Percentiles rank a stretch among this genome's conserved stretches.
phyloP scores from a whole-genome alignment of 345 rosid species.

The Pugionium cornutum region DNA sequence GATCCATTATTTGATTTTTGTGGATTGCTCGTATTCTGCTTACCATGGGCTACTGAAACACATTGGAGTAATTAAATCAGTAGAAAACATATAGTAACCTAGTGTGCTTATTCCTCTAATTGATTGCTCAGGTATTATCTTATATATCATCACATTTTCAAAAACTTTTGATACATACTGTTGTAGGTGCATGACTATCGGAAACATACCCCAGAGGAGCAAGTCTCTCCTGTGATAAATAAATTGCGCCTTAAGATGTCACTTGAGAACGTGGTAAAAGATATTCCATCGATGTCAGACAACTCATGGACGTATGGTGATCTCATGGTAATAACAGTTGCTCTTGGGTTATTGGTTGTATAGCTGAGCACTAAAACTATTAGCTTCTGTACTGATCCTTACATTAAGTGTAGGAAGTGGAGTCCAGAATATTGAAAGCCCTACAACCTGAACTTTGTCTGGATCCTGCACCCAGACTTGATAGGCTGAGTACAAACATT shows the following conservation, averaged over 20 bases:
- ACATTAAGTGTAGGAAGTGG: conserved; percentile 71
- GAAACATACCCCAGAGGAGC: conserved; percentile 49
- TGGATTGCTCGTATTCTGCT: conserved; percentile 8
- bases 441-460: conserved; percentile 88
- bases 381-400: conserved; percentile 20
- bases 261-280: conserved; percentile 87
- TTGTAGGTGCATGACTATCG: conserved; percentile 87
- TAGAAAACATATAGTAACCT: not conserved
- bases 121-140: conserved; percentile 19
- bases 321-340: conserved; percentile 64
- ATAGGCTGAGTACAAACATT: conserved; percentile 62
- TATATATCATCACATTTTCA: conserved; percentile 2
- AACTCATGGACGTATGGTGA: conserved; percentile 96
- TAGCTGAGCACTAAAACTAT: conserved; percentile 1
- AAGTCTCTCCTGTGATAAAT: conserved; percentile 60
- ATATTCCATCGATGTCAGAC: conserved; percentile 77
- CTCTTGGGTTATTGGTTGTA: conserved; percentile 6
- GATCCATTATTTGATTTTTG: conserved; percentile 15
- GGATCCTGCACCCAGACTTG: conserved; percentile 89
- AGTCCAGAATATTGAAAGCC: conserved; percentile 89
- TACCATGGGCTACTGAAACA: conserved; percentile 27
- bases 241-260: conserved; percentile 80
- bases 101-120: not conserved
- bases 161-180: conserved; percentile 20
- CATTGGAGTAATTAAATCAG: conserved; percentile 1